Conservation (phyloP, 768 basidiomycete species). For the Lentinula detonsa region DNA sequence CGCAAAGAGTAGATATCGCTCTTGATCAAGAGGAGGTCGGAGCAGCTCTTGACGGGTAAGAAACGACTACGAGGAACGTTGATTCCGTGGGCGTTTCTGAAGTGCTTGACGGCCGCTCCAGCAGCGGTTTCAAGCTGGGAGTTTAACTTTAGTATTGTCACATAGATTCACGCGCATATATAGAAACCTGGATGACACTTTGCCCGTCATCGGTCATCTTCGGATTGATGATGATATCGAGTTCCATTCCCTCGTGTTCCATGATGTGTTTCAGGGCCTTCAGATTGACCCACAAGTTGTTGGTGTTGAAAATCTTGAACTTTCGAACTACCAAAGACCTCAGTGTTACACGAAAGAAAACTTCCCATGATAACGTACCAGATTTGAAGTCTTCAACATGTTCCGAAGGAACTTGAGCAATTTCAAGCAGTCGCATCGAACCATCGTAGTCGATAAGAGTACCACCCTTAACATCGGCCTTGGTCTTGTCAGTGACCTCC, state of each 20-base stretch:
- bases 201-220: conserved; percentile 84
- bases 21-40: conserved; percentile 84
- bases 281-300: conserved; percentile 77
- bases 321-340: conserved; percentile 50
- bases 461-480: conserved; percentile 81
- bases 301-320: conserved; percentile 93
- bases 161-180: not conserved
- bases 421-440: conserved; percentile 81
- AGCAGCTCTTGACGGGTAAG: conserved; percentile 88
- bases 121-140: conserved; percentile 64
- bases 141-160: not conserved
- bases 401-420: conserved; percentile 90
- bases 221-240: conserved; percentile 94
- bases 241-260: conserved; percentile 79
- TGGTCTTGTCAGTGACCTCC: conserved; percentile 97
- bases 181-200: conserved; percentile 67
- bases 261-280: conserved; percentile 88
- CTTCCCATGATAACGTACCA: conserved; percentile 25
- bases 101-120: conserved; percentile 92
- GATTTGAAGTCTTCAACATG: conserved; percentile 95
- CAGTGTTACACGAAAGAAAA: not conserved
- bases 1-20: conserved; percentile 85
- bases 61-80: conserved; percentile 94
- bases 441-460: conserved; percentile 91
- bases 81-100: conserved; percentile 86